Percentiles rank a stretch among this genome's conserved stretches.
Conservation (phyloP, 495 filamentous ascomycete species). For the Penicillium coffeae region DNA sequence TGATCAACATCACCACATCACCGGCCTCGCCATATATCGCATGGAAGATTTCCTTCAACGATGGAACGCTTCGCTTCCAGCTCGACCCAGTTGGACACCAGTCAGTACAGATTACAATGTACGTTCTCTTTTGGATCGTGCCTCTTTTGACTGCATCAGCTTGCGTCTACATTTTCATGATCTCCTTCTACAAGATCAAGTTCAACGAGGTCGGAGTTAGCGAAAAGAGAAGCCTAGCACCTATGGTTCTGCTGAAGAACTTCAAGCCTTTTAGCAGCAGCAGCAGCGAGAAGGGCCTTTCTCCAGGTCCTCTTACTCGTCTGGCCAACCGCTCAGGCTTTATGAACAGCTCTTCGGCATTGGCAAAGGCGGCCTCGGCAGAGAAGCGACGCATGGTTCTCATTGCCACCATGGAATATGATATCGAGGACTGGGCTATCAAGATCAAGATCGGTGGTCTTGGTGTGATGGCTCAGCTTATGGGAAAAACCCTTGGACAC, state of each 20-base stretch:
- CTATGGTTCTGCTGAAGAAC: constrained; percentile 35
- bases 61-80: constrained; percentile 47
- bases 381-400: constrained; percentile 52
- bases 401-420: constrained; percentile 71
- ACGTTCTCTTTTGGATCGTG: constrained; percentile 52
- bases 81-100: constrained; percentile 51
- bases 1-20: constrained; percentile 58
- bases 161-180: constrained; percentile 58
- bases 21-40: constrained; percentile 53
- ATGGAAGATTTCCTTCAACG: constrained; percentile 54
- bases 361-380: constrained; percentile 32
- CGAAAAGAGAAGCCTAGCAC: constrained; percentile 40
- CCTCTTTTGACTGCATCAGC: constrained; percentile 47
- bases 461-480: constrained; percentile 66
- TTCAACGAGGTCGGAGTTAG: constrained; percentile 63
- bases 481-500: constrained; percentile 65
- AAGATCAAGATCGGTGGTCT: constrained; percentile 74
- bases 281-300: constrained; percentile 7
- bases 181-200: constrained; percentile 70
- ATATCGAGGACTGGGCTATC: constrained; percentile 68
- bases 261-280: constrained; percentile 15
- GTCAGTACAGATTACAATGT: constrained; percentile 52
- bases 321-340: constrained; percentile 41
- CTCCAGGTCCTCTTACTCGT: constrained; percentile 28
- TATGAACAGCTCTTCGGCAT: constrained; percentile 39